Base-by-base conservation (phyloP, 495 filamentous ascomycete species). In the Aspergillus cavernicola region DNA sequence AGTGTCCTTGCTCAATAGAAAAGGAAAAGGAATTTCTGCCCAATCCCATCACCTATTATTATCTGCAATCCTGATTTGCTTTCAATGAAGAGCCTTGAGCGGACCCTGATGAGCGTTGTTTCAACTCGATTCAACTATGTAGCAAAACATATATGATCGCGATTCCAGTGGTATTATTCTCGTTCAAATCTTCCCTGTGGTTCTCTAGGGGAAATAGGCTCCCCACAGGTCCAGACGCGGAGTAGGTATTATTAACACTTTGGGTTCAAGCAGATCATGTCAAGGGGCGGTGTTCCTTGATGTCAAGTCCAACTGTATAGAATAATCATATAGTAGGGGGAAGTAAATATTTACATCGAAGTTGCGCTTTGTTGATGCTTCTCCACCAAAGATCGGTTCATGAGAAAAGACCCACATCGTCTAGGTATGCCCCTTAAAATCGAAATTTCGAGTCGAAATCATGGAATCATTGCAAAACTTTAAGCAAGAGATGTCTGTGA, bases 301-400 rank as follows among this genome's bases (percentile, higher is more conserved):
- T 28, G 4, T 28, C 24, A 28, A 9, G 4, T 4, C 24, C 4
- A 4, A 4, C 24, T 28, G 24, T 9, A 4, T 28, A 9, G 9
- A 9, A 9, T 28, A 9, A 28, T 28, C 4, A 28, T 4, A 28
- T 28, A 28, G 4, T 28, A 4, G 24, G 4, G 24, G 24, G n/a
- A n/a, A n/a, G n/a, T n/a, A n/a, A n/a, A n/a, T n/a, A n/a, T n/a
- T n/a, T 28, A 28, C 24, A 9, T 4, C 4, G 24, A 4, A 28
- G 24, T 4, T 28, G 9, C 24, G 24, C 24, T 28, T n/a, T 31
- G 15, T 44, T 11, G 23, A 42, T 42, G 12, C 23, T 15, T 28
- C 26, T 33, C 42, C 28, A 33, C 42, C 15, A 46, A 46, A 46
- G 42, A 46, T 33, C 42, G 9, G 26, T 32, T 22, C 28, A 32